These are phyloP conservation scores for Epichloe sylvatica DNA, from an alignment of 2,329 filamentous ascomycete genomes.

Conservation along the genomic window DNA sequence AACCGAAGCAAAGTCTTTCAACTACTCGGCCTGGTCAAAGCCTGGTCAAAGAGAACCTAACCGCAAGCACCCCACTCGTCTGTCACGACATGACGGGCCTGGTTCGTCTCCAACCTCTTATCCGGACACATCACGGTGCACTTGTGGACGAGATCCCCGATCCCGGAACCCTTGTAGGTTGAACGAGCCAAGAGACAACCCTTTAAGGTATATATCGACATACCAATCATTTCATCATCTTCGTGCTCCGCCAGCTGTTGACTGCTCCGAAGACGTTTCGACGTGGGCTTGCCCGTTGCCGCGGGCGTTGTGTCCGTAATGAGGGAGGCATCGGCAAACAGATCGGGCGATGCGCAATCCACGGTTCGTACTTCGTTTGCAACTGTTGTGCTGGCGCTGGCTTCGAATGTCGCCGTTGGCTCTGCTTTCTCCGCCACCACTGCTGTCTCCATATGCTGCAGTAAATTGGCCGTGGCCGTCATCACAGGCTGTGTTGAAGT, in stretches of 20 bases:
- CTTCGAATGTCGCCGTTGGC: not conserved
- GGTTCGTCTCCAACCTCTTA: not conserved
- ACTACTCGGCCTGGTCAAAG: no score
- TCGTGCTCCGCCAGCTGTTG: not conserved
- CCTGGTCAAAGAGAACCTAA: not conserved
- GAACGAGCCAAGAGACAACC: conserved; percentile 7
- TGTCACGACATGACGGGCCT: not conserved
- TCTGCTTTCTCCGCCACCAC: not conserved
- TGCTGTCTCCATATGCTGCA: not conserved
- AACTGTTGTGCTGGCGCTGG: not conserved
- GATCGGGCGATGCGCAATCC: not conserved
- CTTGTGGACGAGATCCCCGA: not conserved
- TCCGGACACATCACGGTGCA: conserved; percentile 6
- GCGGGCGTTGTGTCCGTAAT: not conserved
- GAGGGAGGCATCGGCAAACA: not conserved
- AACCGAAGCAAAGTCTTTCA: no score
- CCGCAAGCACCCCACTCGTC: conserved; percentile 5
- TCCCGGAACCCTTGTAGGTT: not conserved
- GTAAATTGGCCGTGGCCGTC: not conserved
- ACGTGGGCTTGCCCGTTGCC: not conserved
- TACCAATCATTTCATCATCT: not conserved
- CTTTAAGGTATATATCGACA: conserved; percentile 5
- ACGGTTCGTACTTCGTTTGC: not conserved
- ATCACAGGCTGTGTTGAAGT: not conserved
- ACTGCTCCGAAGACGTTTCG: not conserved